phyloP scores from a whole-genome alignment of 805 yeast genomes.

The Ogataea minuta region DNA sequence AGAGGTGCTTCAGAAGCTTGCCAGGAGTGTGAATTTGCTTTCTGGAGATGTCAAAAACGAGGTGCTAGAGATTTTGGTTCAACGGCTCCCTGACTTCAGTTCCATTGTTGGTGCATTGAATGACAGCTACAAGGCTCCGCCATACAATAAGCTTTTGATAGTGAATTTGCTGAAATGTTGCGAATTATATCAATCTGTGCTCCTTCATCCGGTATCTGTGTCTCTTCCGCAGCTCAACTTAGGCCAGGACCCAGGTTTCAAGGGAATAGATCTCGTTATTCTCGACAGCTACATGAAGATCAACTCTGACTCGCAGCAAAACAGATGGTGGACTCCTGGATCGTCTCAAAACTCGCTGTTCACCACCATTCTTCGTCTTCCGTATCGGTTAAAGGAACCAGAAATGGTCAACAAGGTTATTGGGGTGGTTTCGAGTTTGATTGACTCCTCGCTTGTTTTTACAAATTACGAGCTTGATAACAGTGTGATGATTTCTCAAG shows the following conservation, averaged over 20 bases:
- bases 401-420: conserved; percentile 41
- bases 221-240: conserved; percentile 21
- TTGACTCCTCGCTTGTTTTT: conserved; percentile 54
- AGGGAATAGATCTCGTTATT: conserved; percentile 55
- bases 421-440: conserved; percentile 47
- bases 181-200: conserved; percentile 23
- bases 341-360: conserved; percentile 56
- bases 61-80: conserved; percentile 23
- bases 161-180: conserved; percentile 46
- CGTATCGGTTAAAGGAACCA: conserved; percentile 23
- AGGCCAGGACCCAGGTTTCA: conserved; percentile 34
- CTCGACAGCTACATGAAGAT: conserved; percentile 61
- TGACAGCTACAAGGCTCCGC: conserved; percentile 37
- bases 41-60: conserved; percentile 23
- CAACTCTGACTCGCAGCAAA: conserved; percentile 44
- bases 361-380: conserved; percentile 59
- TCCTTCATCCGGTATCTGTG: conserved; percentile 21
- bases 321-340: conserved; percentile 78
- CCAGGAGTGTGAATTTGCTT: conserved; percentile 32
- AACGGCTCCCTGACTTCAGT: conserved; percentile 51
- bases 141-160: conserved; percentile 44
- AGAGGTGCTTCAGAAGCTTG: conserved; percentile 53
- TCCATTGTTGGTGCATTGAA: conserved; percentile 42
- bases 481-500: conserved; percentile 49
- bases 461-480: conserved; percentile 33